Conservation (phyloP, 192 early-diverging fungal genomes). For the Martensiomyces pterosporus region DNA sequence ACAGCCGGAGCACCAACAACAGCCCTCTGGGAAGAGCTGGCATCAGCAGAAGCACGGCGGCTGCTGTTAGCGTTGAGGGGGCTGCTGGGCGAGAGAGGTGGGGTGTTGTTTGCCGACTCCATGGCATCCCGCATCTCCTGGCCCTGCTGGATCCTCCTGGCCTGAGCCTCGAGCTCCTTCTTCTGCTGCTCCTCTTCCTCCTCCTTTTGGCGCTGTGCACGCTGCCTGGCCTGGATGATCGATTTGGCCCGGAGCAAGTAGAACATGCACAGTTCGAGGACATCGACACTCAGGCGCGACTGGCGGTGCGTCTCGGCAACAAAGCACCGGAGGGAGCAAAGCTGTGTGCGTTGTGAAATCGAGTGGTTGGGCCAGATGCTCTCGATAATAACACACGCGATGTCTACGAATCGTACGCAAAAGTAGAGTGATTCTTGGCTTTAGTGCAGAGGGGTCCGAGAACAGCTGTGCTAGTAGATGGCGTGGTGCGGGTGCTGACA, state of each 20-base stretch:
- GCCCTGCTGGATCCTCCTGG: neutral
- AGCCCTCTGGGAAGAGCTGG: neutral
- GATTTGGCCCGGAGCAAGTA: slow-evolving; percentile 48
- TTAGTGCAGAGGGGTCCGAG: no score
- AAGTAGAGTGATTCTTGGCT: no score
- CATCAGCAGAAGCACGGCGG: slow-evolving; percentile 3
- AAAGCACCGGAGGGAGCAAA: slow-evolving; percentile 50
- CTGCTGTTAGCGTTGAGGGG: neutral
- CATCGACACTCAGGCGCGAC: slow-evolving; percentile 35
- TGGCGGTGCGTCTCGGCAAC: slow-evolving; percentile 46
- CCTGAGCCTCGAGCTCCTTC: neutral
- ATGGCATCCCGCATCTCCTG: slow-evolving; percentile 5
- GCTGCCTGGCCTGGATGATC: slow-evolving; percentile 41
- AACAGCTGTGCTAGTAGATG: no score
- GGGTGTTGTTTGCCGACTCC: slow-evolving; percentile 1
- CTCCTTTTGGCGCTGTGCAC: slow-evolving; percentile 20
- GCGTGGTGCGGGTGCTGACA: no score
- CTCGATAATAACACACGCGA: slow-evolving; percentile 48
- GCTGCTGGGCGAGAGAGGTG: slow-evolving; percentile 24
- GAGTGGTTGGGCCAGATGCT: slow-evolving; percentile 52
- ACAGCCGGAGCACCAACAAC: no score
- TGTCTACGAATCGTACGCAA: no score
- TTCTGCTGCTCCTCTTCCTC: slow-evolving; percentile 22
- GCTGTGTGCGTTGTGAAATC: slow-evolving; percentile 40
- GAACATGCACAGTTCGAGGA: slow-evolving; percentile 48